Evolutionary conservation across 1,139 yeast genomes (phyloP), one percentile per base, ranked within the genome.

Genomic region (Yamadazyma taylorii): DNA sequence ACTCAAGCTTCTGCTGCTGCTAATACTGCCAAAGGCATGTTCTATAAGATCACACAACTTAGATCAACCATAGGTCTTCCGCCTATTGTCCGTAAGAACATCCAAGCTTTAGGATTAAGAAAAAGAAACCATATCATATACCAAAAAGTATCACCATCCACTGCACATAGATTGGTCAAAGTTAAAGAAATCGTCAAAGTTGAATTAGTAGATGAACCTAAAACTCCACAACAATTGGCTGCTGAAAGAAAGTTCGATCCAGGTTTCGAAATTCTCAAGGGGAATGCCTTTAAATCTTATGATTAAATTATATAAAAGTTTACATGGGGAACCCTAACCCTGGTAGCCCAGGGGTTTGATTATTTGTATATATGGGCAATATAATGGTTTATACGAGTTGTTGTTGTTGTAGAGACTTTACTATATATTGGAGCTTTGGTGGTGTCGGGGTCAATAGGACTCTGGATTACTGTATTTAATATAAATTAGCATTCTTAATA

Each of bases 121-220:
- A 81, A 75, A 54, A 79, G 94, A 52, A 85, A 89, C 39, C 81
- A 83, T 32, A 76, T 82, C 1, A 82, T 81, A 5, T 90, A 84
- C 63, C 89, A 82, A 52, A 67, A 68, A 34, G 89, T 87, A 9
- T 74, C 84, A 17, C 89, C 94, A 15, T 76, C 84, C 27, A 77
- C 85, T 40, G 97, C 97, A 5, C 96, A 95, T 57, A 82, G 84
- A 66, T 74, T 92, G 42, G 79, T 88, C 34, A 72, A 77, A 42
- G 87, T 92, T 38, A 92, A 92, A 61, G 97, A 92, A 60, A 69
- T 92, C 40, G 92, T 92, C n/a, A 77, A 77, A 40, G 94, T 92
- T 22, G 94, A 89, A 50, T 68, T 89, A 30, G 82, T 85, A 7
- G 81, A 81, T 32, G 63, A 70, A 26, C 62, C 60, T 17, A 61